Percentiles rank a stretch among this genome's conserved stretches.
phyloP scores from a whole-genome alignment of 1,284 basidiomycete genomes.

The Apiotrichum siamense region DNA sequence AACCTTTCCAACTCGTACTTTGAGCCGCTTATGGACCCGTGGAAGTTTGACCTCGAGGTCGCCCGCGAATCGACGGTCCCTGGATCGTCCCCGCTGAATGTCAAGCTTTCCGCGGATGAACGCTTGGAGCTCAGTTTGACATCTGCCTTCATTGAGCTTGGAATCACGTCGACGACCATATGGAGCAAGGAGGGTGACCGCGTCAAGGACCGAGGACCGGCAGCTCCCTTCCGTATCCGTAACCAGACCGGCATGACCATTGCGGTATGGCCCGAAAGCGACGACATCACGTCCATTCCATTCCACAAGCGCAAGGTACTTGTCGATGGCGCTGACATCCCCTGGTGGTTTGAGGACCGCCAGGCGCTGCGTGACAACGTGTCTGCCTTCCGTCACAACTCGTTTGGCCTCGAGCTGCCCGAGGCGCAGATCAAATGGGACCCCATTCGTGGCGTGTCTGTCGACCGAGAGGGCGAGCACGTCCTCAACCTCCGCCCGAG shows the following conservation, averaged over 20 bases:
- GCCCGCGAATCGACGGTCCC: conserved; percentile 36
- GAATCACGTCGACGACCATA: conserved; percentile 65
- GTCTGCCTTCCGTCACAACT: conserved; percentile 69
- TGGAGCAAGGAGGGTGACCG: conserved; percentile 71
- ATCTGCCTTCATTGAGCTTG: conserved; percentile 83
- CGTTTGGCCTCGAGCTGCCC: conserved; percentile 73
- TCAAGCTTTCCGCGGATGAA: conserved; percentile 69
- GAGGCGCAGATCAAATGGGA: conserved; percentile 77
- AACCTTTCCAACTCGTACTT: conserved; percentile 97
- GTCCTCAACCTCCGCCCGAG: conserved; percentile 79
- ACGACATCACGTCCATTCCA: conserved; percentile 13
- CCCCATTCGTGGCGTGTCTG: conserved; percentile 77
- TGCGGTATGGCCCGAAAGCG: conserved; percentile 69
- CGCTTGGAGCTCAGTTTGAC: conserved; percentile 89
- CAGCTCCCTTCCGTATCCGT: conserved; percentile 86
- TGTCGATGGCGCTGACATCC: conserved; percentile 67
- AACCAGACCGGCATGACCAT: conserved; percentile 85
- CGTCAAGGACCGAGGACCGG: conserved; percentile 70
- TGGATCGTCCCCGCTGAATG: conserved; percentile 54
- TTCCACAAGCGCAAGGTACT: conserved; percentile 41
- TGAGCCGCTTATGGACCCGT: conserved; percentile 99
- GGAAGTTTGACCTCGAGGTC: conserved; percentile 67
- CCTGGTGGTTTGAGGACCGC: conserved; percentile 99
- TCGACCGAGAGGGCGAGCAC: conserved; percentile 91
- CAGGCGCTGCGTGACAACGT: conserved; percentile 89